Evolutionary conservation across 2,329 filamentous ascomycete genomes (phyloP).

Genomic region (Madurella mycetomatis): DNA sequence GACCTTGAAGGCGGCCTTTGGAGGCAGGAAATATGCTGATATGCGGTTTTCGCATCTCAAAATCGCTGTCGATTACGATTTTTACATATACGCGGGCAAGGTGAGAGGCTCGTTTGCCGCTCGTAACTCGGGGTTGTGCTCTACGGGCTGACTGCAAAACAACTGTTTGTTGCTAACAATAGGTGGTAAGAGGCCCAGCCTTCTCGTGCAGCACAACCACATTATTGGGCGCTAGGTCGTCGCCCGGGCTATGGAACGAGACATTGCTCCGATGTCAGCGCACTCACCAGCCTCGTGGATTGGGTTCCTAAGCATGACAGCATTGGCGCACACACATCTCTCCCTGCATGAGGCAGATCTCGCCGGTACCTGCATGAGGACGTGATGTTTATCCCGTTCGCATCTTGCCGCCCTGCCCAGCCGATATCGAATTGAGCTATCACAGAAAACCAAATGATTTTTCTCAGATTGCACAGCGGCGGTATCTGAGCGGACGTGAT

Average conservation of each 20-base stretch:
- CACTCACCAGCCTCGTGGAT: not conserved
- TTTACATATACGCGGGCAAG: too few relatives aligned
- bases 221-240: too few relatives aligned
- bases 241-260: not conserved
- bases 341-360: conserved; percentile 10
- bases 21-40: too few relatives aligned
- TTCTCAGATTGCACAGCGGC: conserved; percentile 6
- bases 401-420: conserved; percentile 8
- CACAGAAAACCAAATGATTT: not conserved
- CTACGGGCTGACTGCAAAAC: too few relatives aligned
- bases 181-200: not conserved
- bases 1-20: too few relatives aligned
- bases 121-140: not conserved
- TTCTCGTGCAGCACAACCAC: not conserved
- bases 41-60: too few relatives aligned
- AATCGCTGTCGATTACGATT: too few relatives aligned
- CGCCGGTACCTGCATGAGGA: not conserved
- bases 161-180: conserved; percentile 1
- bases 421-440: not conserved
- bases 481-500: conserved; percentile 14
- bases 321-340: conserved; percentile 2
- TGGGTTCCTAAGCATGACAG: not conserved
- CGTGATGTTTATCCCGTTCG: not conserved
- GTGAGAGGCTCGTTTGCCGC: too few relatives aligned
- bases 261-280: not conserved